Evolutionary conservation across 768 basidiomycete genomes (phyloP).

Genomic region (Kwoniella europaea): DNA sequence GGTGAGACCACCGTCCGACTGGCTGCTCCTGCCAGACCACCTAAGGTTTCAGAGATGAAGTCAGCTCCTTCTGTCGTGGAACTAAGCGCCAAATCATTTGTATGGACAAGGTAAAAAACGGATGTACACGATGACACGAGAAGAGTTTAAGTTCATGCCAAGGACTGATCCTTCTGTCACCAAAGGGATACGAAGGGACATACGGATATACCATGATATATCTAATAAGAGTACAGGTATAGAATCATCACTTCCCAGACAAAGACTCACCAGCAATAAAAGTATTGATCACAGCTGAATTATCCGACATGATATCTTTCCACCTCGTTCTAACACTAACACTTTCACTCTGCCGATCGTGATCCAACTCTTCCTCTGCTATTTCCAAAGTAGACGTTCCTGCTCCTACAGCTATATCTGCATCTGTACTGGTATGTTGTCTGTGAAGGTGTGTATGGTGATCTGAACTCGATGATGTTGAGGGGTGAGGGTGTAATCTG

Average conservation of each 20-base stretch:
- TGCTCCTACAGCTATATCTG: constrained; percentile 18
- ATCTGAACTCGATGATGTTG: not conserved
- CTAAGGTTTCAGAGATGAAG: constrained; percentile 15
- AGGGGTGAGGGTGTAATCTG: not conserved
- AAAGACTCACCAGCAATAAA: constrained; percentile 52
- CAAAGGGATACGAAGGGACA: too few species aligned
- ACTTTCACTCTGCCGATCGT: constrained; percentile 7
- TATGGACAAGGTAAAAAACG: too few species aligned
- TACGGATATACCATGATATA: too few species aligned
- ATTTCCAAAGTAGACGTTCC: constrained; percentile 15
- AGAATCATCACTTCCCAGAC: too few species aligned
- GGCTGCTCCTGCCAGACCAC: constrained; percentile 62
- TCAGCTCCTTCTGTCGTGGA: too few species aligned
- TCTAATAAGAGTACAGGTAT: too few species aligned
- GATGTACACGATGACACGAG: too few species aligned
- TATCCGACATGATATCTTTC: constrained; percentile 43
- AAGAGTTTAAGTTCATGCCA: too few species aligned
- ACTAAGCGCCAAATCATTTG: too few species aligned
- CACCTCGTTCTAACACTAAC: constrained; percentile 13
- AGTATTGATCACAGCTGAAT: constrained; percentile 52
- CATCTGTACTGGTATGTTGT: constrained; percentile 17
- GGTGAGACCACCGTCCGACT: constrained; percentile 92
- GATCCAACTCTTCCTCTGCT: constrained; percentile 24
- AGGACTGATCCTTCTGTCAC: too few species aligned
- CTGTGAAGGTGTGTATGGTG: constrained; percentile 3